These are phyloP conservation scores for Fraxinus quadrangulata DNA, from an alignment of 257 asterid species.

Conservation along the genomic window DNA sequence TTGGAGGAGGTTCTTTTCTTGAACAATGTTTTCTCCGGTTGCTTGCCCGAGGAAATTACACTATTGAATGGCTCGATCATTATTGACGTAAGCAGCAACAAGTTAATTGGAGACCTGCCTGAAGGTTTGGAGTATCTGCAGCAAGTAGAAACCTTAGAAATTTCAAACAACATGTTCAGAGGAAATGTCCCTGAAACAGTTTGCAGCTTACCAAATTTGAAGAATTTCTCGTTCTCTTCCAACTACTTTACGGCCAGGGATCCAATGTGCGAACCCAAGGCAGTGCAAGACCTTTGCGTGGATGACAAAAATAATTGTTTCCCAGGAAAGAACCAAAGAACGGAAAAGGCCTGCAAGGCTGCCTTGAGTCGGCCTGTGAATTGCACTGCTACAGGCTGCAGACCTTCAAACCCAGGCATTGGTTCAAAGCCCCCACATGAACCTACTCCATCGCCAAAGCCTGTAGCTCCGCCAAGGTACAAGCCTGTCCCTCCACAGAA, in stretches of 20 bases:
- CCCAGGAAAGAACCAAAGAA: conserved; percentile 25
- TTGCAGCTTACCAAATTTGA: conserved; percentile 21
- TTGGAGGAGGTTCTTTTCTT: conserved; percentile 22
- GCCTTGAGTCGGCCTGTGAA: conserved; percentile 31
- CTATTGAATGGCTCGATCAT: background rate
- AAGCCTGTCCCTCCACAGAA: conserved; percentile 4
- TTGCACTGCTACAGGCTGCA: conserved; percentile 33
- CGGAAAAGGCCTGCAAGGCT: conserved; percentile 29
- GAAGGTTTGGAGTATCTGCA: conserved; percentile 15
- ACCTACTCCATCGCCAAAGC: conserved; percentile 5
- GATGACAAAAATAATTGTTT: conserved; percentile 37
- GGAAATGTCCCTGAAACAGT: conserved; percentile 27
- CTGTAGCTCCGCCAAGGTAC: background rate
- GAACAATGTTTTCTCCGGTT: conserved; percentile 26
- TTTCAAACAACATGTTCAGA: conserved; percentile 17
- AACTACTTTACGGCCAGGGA: conserved; percentile 30
- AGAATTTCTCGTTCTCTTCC: conserved; percentile 20
- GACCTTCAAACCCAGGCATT: conserved; percentile 7
- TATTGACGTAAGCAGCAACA: conserved; percentile 18
- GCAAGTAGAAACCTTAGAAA: conserved; percentile 9
- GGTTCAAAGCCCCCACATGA: conserved; percentile 16
- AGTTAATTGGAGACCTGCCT: conserved; percentile 27
- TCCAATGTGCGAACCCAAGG: conserved; percentile 26
- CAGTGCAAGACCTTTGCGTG: background rate
- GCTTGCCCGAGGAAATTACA: conserved; percentile 29